Evolutionary conservation across 352 stramenopile genomes (phyloP).

Genomic region (Globisporangium cystogenes): DNA sequence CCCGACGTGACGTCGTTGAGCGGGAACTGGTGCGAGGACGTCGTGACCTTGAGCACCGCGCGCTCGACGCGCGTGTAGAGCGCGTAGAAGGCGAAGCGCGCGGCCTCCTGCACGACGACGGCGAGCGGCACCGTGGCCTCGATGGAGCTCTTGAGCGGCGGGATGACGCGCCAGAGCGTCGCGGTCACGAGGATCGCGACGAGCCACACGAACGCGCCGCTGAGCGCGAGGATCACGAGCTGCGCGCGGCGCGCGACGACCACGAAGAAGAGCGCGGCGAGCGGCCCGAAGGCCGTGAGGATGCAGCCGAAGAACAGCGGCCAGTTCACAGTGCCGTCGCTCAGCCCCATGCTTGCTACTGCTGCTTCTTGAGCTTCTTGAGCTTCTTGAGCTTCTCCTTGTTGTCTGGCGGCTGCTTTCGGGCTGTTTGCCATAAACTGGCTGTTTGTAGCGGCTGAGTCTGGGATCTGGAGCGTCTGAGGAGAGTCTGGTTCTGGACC

Average conservation of each 20-base stretch:
- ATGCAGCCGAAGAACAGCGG: conserved; percentile 83
- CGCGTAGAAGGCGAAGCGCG: conserved; percentile 66
- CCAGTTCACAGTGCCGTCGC: conserved; percentile 75
- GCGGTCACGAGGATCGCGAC: conserved; percentile 72
- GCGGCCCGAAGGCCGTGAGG: conserved; percentile 66
- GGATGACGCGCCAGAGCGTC: conserved; percentile 72
- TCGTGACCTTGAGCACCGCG: conserved; percentile 73
- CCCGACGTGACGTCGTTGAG: conserved; percentile 83
- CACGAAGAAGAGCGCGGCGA: conserved; percentile 74
- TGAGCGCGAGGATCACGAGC: conserved; percentile 79
- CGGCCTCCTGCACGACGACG: conserved; percentile 68
- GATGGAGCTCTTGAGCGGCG: conserved; percentile 64
- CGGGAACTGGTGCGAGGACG: conserved; percentile 67
- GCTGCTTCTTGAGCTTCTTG: neutral
- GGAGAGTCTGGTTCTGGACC: no score
- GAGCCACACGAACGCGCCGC: conserved; percentile 78
- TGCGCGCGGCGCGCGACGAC: conserved; percentile 76
- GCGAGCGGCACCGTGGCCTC: conserved; percentile 65
- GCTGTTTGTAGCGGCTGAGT: no score
- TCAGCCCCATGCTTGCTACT: conserved; percentile 40
- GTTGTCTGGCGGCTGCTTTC: no score
- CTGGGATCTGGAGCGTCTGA: no score
- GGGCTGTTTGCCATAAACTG: no score
- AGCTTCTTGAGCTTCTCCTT: no score
- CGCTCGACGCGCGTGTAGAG: conserved; percentile 72